A percentile compares a stretch with the other conserved stretches of the same genome.
These are phyloP conservation scores for Tolypocladium pustulatum DNA, from an alignment of 2,329 filamentous ascomycete species.

Conservation along the genomic window DNA sequence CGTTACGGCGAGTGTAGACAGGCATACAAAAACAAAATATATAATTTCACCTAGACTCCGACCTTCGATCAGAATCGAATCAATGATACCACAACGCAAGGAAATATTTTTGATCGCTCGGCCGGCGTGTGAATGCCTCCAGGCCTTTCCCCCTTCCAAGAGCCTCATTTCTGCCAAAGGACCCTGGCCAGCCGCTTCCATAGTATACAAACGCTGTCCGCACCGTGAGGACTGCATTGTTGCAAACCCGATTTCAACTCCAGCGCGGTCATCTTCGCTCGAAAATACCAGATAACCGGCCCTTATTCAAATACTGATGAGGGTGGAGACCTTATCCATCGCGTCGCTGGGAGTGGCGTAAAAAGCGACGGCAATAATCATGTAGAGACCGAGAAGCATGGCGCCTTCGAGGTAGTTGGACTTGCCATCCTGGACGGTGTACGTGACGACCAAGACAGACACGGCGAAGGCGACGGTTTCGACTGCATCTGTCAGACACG, in stretches of 20 bases:
- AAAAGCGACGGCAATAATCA: conserved; percentile 51
- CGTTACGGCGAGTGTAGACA: too few species aligned
- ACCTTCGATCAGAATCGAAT: not conserved
- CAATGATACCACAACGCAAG: not conserved
- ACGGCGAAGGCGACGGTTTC: conserved; percentile 71
- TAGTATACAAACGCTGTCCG: not conserved
- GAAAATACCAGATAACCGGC: not conserved
- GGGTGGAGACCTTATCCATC: conserved; percentile 24
- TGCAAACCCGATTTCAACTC: not conserved
- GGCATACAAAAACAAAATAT: not conserved
- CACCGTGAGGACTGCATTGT: not conserved
- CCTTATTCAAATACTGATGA: not conserved
- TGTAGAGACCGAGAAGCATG: conserved; percentile 47
- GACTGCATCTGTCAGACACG: conserved; percentile 26
- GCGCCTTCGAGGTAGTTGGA: conserved; percentile 78
- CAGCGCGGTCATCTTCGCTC: not conserved
- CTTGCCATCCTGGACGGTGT: conserved; percentile 69
- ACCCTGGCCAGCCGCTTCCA: not conserved
- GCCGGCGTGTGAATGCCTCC: not conserved
- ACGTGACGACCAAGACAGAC: conserved; percentile 65
- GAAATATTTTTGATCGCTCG: not conserved
- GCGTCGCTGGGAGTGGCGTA: conserved; percentile 42
- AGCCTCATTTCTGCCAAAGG: not conserved
- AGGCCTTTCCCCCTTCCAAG: not conserved
- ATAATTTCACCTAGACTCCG: not conserved